These are phyloP conservation scores for Dioscorea zingiberensis DNA, from an alignment of 106 monocot genomes.

Conservation along the genomic window DNA sequence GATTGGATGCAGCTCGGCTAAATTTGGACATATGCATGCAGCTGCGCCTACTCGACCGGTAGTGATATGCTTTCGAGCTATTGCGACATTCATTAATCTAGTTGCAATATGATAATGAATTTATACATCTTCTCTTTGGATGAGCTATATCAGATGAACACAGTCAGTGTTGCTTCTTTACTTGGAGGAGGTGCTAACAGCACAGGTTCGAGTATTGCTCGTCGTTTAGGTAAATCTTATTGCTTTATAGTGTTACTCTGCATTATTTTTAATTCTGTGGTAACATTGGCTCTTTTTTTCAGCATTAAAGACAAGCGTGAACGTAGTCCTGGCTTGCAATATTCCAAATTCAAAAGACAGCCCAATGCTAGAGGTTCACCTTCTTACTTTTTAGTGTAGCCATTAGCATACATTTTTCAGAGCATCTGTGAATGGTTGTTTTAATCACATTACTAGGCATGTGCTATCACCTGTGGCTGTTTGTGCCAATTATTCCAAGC, in stretches of 20 bases:
- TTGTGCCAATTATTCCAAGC: too few relatives aligned
- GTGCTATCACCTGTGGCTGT: too few relatives aligned
- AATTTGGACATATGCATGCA: constrained; percentile 65
- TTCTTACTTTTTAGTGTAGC: neutral
- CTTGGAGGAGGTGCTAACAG: constrained; percentile 53
- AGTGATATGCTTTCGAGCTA: constrained; percentile 1
- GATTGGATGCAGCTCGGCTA: constrained; percentile 73
- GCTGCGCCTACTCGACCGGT: constrained; percentile 59
- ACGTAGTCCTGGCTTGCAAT: constrained; percentile 65
- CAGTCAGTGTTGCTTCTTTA: constrained; percentile 50
- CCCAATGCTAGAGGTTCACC: constrained; percentile 65
- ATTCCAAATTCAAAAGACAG: constrained; percentile 58
- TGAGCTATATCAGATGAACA: constrained; percentile 32
- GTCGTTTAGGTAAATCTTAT: constrained; percentile 37
- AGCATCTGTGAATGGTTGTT: neutral
- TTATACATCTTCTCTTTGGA: neutral
- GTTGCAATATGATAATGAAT: neutral
- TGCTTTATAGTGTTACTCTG: neutral
- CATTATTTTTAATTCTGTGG: neutral
- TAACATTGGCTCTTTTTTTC: constrained; percentile 10
- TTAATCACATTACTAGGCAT: neutral
- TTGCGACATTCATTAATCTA: neutral
- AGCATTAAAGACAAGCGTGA: constrained; percentile 56
- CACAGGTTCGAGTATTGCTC: constrained; percentile 60
- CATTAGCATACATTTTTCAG: neutral